These are phyloP conservation scores for Barnettozyma siamensis DNA, from an alignment of 805 yeast genomes.

Conservation along the genomic window DNA sequence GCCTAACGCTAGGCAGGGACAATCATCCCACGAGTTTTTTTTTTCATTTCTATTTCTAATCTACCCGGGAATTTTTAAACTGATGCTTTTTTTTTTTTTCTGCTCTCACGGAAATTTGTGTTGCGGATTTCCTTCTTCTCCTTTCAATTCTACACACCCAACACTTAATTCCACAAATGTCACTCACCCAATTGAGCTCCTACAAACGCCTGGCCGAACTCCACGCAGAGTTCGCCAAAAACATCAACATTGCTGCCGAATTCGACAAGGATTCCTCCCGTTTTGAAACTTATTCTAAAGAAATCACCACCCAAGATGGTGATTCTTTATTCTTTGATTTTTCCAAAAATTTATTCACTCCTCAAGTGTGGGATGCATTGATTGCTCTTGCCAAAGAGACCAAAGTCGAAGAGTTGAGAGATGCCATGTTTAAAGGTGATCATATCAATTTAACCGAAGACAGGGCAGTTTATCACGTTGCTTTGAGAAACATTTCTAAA, in stretches of 20 bases:
- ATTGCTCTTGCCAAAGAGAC: slow-evolving; percentile 85
- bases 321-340: slow-evolving; percentile 89
- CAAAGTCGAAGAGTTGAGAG: slow-evolving; percentile 78
- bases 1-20: too few species aligned
- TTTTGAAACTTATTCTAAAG: slow-evolving; percentile 68
- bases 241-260: slow-evolving; percentile 63
- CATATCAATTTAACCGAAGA: slow-evolving; percentile 94
- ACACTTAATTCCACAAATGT: not conserved
- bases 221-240: slow-evolving; percentile 64
- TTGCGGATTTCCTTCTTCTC: not conserved
- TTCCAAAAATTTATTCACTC: slow-evolving; percentile 90
- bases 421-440: slow-evolving; percentile 86
- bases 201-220: slow-evolving; percentile 74
- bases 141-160: not conserved
- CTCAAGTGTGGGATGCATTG: slow-evolving; percentile 65
- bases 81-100: too few species aligned
- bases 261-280: slow-evolving; percentile 71
- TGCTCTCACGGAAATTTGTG: not conserved
- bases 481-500: slow-evolving; percentile 87
- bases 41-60: too few species aligned
- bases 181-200: slow-evolving; percentile 61
- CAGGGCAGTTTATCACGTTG: slow-evolving; percentile 96
- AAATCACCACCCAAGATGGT: slow-evolving; percentile 79
- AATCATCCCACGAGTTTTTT: too few species aligned
- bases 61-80: too few species aligned